Evolutionary conservation across 2,329 filamentous ascomycete species (phyloP).

Genomic region (Aspergillus alliaceus): DNA sequence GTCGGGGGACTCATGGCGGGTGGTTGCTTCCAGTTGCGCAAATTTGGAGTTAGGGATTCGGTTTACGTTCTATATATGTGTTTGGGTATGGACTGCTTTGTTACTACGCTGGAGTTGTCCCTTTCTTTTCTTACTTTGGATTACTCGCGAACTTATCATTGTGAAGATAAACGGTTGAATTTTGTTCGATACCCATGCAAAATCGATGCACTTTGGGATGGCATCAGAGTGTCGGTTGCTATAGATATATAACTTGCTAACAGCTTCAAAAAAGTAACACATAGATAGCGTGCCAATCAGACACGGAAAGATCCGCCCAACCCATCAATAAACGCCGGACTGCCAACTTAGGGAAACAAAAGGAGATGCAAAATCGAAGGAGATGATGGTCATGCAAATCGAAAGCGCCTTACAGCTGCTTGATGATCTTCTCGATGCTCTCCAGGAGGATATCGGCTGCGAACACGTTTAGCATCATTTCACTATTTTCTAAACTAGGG

Average conservation of each 20-base stretch:
- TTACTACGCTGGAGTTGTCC: slow-evolving; percentile 1
- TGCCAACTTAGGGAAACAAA: slow-evolving; percentile 6
- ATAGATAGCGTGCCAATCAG: slow-evolving; percentile 17
- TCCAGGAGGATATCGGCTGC: slow-evolving; percentile 74
- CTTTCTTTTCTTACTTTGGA: not conserved
- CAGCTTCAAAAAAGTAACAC: slow-evolving; percentile 3
- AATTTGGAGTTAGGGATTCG: slow-evolving; percentile 4
- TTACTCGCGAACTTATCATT: not conserved
- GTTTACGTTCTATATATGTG: not conserved
- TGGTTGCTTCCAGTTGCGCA: slow-evolving; percentile 1
- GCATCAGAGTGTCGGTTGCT: slow-evolving; percentile 3
- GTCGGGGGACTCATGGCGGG: not conserved
- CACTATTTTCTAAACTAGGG: not conserved
- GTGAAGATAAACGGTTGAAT: not conserved
- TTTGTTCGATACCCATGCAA: slow-evolving; percentile 7
- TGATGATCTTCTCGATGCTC: slow-evolving; percentile 72
- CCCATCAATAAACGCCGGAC: slow-evolving; percentile 15
- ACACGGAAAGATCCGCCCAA: slow-evolving; percentile 14
- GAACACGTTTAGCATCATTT: slow-evolving; percentile 17
- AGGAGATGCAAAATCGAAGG: slow-evolving; percentile 3
- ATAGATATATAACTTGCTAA: not conserved
- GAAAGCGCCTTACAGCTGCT: slow-evolving; percentile 33
- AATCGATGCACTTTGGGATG: slow-evolving; percentile 1
- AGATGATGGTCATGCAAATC: not conserved
- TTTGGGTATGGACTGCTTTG: not conserved